A percentile compares a stretch with the other conserved stretches of the same genome.
Evolutionary conservation across 805 yeast genomes (phyloP).

Genomic region (Lipomyces sp.): DNA sequence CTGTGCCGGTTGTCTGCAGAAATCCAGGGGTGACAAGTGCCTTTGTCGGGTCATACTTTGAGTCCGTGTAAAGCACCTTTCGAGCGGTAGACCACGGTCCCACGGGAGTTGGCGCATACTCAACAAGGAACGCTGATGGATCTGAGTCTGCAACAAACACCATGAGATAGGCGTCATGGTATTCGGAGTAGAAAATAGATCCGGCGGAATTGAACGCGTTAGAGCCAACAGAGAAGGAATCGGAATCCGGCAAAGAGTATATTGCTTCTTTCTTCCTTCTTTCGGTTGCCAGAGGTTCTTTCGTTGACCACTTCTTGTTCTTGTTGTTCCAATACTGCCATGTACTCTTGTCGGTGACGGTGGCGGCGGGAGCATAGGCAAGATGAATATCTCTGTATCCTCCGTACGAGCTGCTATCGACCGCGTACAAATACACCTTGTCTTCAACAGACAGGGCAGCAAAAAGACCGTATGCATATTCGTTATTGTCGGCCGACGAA

Average conservation of each 20-base stretch:
- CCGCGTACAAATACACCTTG: slow-evolving; percentile 7
- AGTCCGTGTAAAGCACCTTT: slow-evolving; percentile 5
- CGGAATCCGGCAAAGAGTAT: not conserved
- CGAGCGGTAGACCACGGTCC: slow-evolving; percentile 10
- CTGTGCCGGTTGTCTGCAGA: too few species aligned
- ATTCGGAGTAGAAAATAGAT: slow-evolving; percentile 11
- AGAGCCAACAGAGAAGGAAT: not conserved
- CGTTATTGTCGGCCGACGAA: not conserved
- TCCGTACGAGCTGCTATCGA: slow-evolving; percentile 1
- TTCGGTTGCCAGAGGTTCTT: slow-evolving; percentile 5
- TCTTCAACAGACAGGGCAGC: slow-evolving; percentile 4
- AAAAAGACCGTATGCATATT: slow-evolving; percentile 8
- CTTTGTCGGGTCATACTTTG: not conserved
- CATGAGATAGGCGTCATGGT: slow-evolving; percentile 10
- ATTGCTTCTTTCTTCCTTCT: slow-evolving; percentile 1
- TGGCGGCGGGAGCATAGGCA: slow-evolving; percentile 7
- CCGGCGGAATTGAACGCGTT: slow-evolving; percentile 3
- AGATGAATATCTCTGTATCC: slow-evolving; percentile 1
- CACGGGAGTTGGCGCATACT: slow-evolving; percentile 10
- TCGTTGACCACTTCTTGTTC: slow-evolving; percentile 4
- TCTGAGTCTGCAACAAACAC: slow-evolving; percentile 4
- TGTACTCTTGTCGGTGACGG: slow-evolving; percentile 4
- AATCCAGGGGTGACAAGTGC: slow-evolving; percentile 11
- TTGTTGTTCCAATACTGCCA: slow-evolving; percentile 9
- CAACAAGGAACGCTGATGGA: not conserved